Evolutionary conservation across 805 yeast species (phyloP).

Genomic region (Ogataea chonburiensis): DNA sequence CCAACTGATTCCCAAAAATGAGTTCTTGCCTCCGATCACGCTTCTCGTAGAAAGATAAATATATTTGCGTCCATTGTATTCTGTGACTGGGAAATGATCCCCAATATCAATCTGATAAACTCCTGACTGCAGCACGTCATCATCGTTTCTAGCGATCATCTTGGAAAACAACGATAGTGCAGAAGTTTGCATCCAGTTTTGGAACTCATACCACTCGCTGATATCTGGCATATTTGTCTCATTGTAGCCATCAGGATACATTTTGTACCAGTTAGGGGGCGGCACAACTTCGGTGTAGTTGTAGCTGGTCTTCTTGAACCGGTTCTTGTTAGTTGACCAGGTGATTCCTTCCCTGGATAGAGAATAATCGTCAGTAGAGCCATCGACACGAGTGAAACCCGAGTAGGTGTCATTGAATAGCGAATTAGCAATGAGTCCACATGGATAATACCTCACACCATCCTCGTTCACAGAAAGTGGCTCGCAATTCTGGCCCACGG

Average conservation of each 20-base stretch:
- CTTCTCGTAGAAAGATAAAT: slow-evolving; percentile 69
- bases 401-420: slow-evolving; percentile 74
- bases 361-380: slow-evolving; percentile 41
- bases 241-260: slow-evolving; percentile 72
- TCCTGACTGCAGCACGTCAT: slow-evolving; percentile 54
- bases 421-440: slow-evolving; percentile 82
- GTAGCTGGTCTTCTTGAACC: slow-evolving; percentile 65
- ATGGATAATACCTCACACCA: slow-evolving; percentile 66
- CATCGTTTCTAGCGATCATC: slow-evolving; percentile 60
- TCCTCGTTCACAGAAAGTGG: slow-evolving; percentile 51
- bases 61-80: slow-evolving; percentile 65
- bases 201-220: slow-evolving; percentile 64
- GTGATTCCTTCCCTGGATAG: slow-evolving; percentile 59
- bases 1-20: slow-evolving; percentile 71
- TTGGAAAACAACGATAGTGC: slow-evolving; percentile 70
- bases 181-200: slow-evolving; percentile 86
- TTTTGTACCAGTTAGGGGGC: slow-evolving; percentile 79
- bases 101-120: slow-evolving; percentile 65
- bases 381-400: slow-evolving; percentile 43
- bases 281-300: slow-evolving; percentile 63
- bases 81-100: slow-evolving; percentile 74
- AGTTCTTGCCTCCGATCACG: slow-evolving; percentile 73
- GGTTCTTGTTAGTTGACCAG: slow-evolving; percentile 66
- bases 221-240: slow-evolving; percentile 68
- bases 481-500: slow-evolving; percentile 57